Evolutionary conservation across 805 yeast genomes (phyloP).

Genomic region (Yarrowia sp.): DNA sequence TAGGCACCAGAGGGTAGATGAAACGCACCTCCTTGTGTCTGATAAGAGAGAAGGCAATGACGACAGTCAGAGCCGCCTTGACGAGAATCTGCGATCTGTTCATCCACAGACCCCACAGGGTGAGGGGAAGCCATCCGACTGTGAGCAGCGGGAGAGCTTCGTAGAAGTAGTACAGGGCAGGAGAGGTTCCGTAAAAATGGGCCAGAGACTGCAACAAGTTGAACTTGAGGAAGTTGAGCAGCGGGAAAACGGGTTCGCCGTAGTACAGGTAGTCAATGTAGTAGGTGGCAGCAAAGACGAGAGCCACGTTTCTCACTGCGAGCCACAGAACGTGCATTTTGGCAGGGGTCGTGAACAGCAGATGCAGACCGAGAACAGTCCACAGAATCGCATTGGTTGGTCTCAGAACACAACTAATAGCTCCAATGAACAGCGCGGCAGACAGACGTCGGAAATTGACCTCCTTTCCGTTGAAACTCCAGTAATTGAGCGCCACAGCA

Average conservation of each 20-base stretch:
- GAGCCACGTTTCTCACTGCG: conserved; percentile 44
- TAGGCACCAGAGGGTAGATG: conserved; percentile 82
- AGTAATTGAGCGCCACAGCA: conserved; percentile 65
- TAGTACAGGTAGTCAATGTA: conserved; percentile 68
- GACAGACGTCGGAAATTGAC: conserved; percentile 45
- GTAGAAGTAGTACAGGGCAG: conserved; percentile 81
- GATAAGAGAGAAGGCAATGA: conserved; percentile 66
- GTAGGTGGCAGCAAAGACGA: conserved; percentile 52
- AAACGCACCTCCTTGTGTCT: conserved; percentile 92
- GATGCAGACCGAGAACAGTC: conserved; percentile 62
- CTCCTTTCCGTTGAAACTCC: conserved; percentile 64
- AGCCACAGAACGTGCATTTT: conserved; percentile 43
- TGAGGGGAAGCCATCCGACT: conserved; percentile 70
- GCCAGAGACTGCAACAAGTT: conserved; percentile 77
- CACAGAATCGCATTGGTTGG: conserved; percentile 87
- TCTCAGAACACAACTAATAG: conserved; percentile 71
- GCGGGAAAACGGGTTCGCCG: conserved; percentile 61
- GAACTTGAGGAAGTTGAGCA: conserved; percentile 74
- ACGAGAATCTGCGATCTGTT: conserved; percentile 46
- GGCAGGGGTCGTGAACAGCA: conserved; percentile 42
- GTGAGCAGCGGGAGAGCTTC: conserved; percentile 84
- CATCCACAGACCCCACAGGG: conserved; percentile 54
- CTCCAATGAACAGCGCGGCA: conserved; percentile 60
- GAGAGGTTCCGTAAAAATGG: conserved; percentile 81
- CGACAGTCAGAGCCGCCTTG: conserved; percentile 53